A percentile compares a stretch with the other conserved stretches of the same genome.
These are phyloP conservation scores for Ilyonectria sp. DNA, from an alignment of 2,329 filamentous ascomycete species.

Conservation along the genomic window DNA sequence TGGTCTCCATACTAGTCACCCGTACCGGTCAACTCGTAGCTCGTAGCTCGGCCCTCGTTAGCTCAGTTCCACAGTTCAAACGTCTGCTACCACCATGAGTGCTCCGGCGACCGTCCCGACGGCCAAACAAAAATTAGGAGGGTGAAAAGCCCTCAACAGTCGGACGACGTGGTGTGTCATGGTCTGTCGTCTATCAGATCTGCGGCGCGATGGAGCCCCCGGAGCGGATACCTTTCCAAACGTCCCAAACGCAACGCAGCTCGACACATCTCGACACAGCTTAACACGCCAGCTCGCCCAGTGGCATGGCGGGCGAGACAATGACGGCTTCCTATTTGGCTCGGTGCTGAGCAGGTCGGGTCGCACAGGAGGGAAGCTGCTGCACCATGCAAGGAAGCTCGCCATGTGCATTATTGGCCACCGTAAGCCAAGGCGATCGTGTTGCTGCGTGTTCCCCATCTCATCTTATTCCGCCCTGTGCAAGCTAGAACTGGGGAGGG, in stretches of 20 bases:
- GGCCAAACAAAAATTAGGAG: slow-evolving; percentile 35
- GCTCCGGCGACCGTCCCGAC: slow-evolving; percentile 26
- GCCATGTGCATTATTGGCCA: slow-evolving; percentile 40
- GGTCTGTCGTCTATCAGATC: slow-evolving; percentile 32
- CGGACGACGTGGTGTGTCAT: slow-evolving; percentile 28
- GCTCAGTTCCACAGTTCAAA: slow-evolving; percentile 37
- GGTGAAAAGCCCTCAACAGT: slow-evolving; percentile 33
- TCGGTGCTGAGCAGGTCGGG: slow-evolving; percentile 14
- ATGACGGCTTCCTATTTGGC: slow-evolving; percentile 13
- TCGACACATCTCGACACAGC: neutral
- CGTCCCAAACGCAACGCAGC: neutral
- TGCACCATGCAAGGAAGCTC: slow-evolving; percentile 47
- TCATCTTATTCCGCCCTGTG: slow-evolving; percentile 28
- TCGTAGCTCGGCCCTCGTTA: slow-evolving; percentile 26
- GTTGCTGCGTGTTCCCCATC: slow-evolving; percentile 38
- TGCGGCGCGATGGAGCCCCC: slow-evolving; percentile 41
- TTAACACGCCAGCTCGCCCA: neutral
- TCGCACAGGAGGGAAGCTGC: slow-evolving; percentile 27
- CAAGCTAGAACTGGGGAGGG: slow-evolving; percentile 15
- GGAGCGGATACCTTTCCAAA: slow-evolving; percentile 24
- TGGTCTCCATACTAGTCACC: slow-evolving; percentile 21
- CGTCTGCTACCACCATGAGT: slow-evolving; percentile 27
- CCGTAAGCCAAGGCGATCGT: slow-evolving; percentile 34
- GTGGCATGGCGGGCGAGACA: neutral
- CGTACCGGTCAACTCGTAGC: slow-evolving; percentile 35